Percentiles rank a stretch among this genome's conserved stretches.
These are phyloP conservation scores for Cordyceps farinosa DNA, from an alignment of 2,329 filamentous ascomycete species.

Conservation along the genomic window DNA sequence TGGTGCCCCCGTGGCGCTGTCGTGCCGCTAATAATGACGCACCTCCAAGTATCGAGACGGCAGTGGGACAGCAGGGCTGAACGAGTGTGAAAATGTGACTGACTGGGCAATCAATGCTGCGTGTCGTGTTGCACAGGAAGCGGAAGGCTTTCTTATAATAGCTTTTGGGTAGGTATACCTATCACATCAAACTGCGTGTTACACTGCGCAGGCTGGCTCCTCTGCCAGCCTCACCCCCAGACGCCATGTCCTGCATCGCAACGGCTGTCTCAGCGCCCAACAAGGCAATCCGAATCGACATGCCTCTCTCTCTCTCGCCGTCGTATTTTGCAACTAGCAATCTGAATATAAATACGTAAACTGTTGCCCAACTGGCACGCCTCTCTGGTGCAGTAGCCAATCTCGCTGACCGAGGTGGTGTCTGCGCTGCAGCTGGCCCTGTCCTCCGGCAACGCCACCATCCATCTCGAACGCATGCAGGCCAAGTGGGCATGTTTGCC, in stretches of 20 bases:
- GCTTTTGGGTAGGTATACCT: background rate
- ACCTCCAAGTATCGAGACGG: background rate
- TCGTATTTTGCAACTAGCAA: background rate
- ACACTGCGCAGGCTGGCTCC: background rate
- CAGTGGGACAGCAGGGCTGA: slow-evolving; percentile 1
- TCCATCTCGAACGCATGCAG: slow-evolving; percentile 15
- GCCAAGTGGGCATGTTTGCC: slow-evolving; percentile 8
- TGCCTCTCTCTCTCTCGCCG: background rate
- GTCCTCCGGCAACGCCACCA: slow-evolving; percentile 5
- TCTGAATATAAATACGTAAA: background rate
- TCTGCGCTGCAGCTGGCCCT: background rate
- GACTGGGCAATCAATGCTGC: background rate
- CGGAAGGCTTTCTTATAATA: slow-evolving; percentile 7
- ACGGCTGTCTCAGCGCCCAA: slow-evolving; percentile 8
- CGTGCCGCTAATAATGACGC: slow-evolving; percentile 10
- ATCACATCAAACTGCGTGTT: background rate
- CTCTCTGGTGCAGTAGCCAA: background rate
- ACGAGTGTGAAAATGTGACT: background rate
- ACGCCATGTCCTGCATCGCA: background rate
- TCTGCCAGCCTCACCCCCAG: background rate
- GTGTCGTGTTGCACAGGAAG: background rate
- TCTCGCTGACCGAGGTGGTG: background rate
- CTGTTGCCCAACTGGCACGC: background rate
- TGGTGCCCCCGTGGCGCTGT: background rate
- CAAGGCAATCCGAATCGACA: slow-evolving; percentile 8